These are phyloP conservation scores for Oryza meridionalis DNA, from an alignment of 176 grass and related monocot species.

Conservation along the genomic window DNA sequence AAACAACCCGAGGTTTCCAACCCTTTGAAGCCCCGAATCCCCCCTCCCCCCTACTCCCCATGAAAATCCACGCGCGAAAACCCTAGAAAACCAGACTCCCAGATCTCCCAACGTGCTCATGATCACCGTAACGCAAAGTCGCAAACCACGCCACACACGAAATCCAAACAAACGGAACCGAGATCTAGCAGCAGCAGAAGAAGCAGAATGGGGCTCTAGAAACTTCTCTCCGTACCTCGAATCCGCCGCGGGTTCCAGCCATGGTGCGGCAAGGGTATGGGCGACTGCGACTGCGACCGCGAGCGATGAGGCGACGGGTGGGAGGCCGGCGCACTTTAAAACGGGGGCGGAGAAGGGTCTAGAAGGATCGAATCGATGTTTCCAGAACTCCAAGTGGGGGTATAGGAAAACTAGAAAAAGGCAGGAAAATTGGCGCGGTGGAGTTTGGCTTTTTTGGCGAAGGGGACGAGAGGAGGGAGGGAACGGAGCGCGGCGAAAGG, in stretches of 20 bases:
- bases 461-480: background rate
- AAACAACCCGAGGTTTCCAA: background rate
- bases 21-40: background rate
- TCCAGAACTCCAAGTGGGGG: constrained; percentile 30
- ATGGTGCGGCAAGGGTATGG: background rate
- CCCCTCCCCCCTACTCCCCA: background rate
- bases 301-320: background rate
- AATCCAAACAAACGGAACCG: background rate
- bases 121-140: background rate
- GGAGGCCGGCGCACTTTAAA: constrained; percentile 26
- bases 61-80: background rate
- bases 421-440: background rate
- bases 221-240: constrained; percentile 40
- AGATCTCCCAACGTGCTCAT: background rate
- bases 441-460: constrained; percentile 9
- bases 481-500: background rate
- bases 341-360: constrained; percentile 33
- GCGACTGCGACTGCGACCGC: background rate
- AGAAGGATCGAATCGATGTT: constrained; percentile 44
- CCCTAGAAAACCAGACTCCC: background rate
- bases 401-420: constrained; percentile 50
- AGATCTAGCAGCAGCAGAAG: constrained; percentile 14
- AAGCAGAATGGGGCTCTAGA: background rate
- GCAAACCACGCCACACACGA: background rate
- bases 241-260: background rate